Percentiles rank a stretch among this genome's conserved stretches.
phyloP scores from a whole-genome alignment of 2,329 filamentous ascomycete genomes.

The Xylariaceae sp. region DNA sequence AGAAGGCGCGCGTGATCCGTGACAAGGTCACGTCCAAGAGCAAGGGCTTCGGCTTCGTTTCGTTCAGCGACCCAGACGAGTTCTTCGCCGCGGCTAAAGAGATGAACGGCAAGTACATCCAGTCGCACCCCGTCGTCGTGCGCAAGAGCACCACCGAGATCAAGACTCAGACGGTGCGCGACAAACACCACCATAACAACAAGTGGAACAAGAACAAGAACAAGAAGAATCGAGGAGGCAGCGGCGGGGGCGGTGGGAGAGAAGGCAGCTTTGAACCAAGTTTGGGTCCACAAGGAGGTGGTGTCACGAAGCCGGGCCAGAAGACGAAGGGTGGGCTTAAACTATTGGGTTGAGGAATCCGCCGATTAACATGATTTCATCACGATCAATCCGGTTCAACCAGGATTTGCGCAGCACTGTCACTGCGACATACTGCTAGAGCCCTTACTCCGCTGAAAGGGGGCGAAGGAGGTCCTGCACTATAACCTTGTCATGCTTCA shows the following conservation, averaged over 20 bases:
- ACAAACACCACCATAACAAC: slow-evolving; percentile 31
- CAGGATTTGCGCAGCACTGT: too few relatives aligned
- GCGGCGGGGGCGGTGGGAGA: slow-evolving; percentile 26
- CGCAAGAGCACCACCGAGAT: slow-evolving; percentile 90
- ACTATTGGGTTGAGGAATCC: slow-evolving; percentile 47
- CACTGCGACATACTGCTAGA: too few relatives aligned
- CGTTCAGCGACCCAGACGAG: slow-evolving; percentile 90
- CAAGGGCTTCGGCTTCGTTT: slow-evolving; percentile 94
- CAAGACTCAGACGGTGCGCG: slow-evolving; percentile 66
- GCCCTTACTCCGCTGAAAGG: too few relatives aligned
- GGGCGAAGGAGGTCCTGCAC: too few relatives aligned
- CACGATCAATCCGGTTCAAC: too few relatives aligned
- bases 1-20: slow-evolving; percentile 88
- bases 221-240: slow-evolving; percentile 29
- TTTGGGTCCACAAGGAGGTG: slow-evolving; percentile 45
- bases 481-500: too few relatives aligned
- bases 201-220: slow-evolving; percentile 27
- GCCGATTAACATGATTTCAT: too few relatives aligned
- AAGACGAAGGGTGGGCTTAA: slow-evolving; percentile 65
- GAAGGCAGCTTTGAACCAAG: slow-evolving; percentile 41
- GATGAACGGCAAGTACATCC: slow-evolving; percentile 99
- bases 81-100: slow-evolving; percentile 95
- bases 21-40: slow-evolving; percentile 96
- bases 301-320: slow-evolving; percentile 58
- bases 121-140: slow-evolving; percentile 87